phyloP scores from a whole-genome alignment of 225 moss, liverwort and hornwort species.

The Ulota crispa region DNA sequence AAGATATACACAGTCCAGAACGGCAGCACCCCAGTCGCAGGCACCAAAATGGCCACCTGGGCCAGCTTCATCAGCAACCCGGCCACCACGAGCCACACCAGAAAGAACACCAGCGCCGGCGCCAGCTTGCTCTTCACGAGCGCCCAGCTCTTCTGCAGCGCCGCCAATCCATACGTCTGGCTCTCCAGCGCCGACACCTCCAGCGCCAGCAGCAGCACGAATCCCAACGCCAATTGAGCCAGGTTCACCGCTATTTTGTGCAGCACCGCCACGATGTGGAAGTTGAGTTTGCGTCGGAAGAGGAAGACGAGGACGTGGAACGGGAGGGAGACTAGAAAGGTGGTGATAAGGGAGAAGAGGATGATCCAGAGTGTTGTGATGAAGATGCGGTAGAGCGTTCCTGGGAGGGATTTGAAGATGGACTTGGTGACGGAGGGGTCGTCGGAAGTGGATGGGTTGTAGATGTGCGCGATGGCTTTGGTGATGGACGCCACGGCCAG shows the following conservation, averaged over 20 bases:
- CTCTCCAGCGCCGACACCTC: too few relatives aligned
- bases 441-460: neutral
- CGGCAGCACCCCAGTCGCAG: constrained; percentile 19
- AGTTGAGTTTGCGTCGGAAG: neutral
- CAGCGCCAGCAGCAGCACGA: neutral
- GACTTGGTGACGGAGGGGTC: constrained; percentile 13
- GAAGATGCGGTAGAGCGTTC: constrained; percentile 41
- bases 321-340: constrained; percentile 9
- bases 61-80: neutral
- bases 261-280: neutral
- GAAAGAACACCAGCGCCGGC: constrained; percentile 7
- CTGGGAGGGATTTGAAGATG: constrained; percentile 40
- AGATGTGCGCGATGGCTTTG: constrained; percentile 32
- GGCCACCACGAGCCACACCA: neutral
- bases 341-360: neutral
- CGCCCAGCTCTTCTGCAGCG: constrained; percentile 12
- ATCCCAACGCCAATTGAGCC: neutral
- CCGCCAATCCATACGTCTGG: too few relatives aligned
- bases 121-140: constrained; percentile 27
- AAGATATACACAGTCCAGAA: constrained; percentile 39
- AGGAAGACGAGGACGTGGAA: constrained; percentile 13
- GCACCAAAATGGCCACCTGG: neutral
- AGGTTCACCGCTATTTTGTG: neutral
- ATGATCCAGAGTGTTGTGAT: constrained; percentile 21
- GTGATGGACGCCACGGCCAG: constrained; percentile 38